Evolutionary conservation across 495 filamentous ascomycete species (phyloP).

Genomic region (Polyplosphaeria fusca): DNA sequence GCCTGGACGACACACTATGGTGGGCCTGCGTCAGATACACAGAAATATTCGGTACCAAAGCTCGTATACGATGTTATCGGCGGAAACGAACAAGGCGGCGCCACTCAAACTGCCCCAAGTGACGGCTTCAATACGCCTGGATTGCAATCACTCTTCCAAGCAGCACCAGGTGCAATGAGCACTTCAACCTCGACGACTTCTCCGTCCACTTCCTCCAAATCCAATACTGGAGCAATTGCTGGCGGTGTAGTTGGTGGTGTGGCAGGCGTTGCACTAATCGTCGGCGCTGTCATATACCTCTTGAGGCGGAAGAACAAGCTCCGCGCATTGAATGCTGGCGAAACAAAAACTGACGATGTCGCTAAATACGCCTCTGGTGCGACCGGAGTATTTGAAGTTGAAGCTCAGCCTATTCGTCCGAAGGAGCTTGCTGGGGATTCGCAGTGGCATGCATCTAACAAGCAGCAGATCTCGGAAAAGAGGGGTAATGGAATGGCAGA

Average conservation of each 20-base stretch:
- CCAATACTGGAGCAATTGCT: conserved; percentile 3
- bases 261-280: neutral
- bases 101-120: conserved; percentile 1
- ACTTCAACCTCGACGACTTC: neutral
- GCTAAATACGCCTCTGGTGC: no score
- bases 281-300: neutral
- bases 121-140: conserved; percentile 2
- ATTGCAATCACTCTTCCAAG: conserved; percentile 1
- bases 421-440: no score
- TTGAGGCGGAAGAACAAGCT: conserved; percentile 1
- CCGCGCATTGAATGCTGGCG: no score
- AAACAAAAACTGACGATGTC: no score
- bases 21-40: neutral
- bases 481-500: no score
- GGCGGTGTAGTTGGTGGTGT: conserved; percentile 10
- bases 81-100: conserved; percentile 4
- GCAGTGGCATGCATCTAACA: no score
- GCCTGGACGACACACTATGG: conserved; percentile 7
- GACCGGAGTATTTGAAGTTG: no score
- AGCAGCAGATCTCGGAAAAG: no score
- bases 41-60: neutral
- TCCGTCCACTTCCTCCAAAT: neutral
- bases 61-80: conserved; percentile 6
- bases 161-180: neutral
- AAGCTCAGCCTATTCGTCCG: no score